Conservation (phyloP, 1,284 basidiomycete species). For the Cystobasidiaceae sp. region DNA sequence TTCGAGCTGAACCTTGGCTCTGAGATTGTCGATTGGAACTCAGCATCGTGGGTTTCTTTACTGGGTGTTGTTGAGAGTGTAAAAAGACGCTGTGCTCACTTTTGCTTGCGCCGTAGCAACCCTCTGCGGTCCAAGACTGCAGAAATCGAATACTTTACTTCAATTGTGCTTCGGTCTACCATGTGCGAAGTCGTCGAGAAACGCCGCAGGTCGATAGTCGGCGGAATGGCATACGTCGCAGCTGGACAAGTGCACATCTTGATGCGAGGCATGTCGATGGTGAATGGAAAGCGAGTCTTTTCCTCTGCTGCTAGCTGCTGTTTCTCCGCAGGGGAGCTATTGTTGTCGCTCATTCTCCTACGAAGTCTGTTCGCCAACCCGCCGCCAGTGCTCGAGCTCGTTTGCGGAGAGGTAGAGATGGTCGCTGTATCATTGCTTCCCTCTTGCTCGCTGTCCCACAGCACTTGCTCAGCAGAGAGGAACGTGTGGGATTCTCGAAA, state of each 20-base stretch:
- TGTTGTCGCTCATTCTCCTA: no score
- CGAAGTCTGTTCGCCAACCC: no score
- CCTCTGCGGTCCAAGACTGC: conserved; percentile 21
- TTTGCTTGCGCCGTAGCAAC: conserved; percentile 17
- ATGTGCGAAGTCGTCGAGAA: background rate
- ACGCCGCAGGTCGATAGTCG: conserved; percentile 7
- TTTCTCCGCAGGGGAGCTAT: background rate
- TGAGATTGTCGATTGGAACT: background rate
- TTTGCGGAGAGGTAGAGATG: no score
- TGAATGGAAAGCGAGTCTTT: background rate
- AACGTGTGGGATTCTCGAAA: conserved; percentile 19
- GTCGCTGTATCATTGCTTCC: background rate
- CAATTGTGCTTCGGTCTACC: conserved; percentile 3
- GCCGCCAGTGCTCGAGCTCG: no score
- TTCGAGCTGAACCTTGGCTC: conserved; percentile 15
- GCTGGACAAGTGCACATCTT: conserved; percentile 24
- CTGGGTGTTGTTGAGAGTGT: background rate
- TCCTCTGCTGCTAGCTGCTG: background rate
- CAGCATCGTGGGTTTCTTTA: background rate
- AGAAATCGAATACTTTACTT: conserved; percentile 11
- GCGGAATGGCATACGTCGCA: conserved; percentile 19
- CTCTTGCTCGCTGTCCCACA: conserved; percentile 11
- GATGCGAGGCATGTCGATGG: conserved; percentile 9
- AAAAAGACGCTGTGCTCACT: background rate
- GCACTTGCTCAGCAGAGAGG: background rate